Evolutionary conservation across 192 early-diverging fungal genomes (phyloP), one percentile per base, ranked within the genome.

Genomic region (Backusella tarrabulga): DNA sequence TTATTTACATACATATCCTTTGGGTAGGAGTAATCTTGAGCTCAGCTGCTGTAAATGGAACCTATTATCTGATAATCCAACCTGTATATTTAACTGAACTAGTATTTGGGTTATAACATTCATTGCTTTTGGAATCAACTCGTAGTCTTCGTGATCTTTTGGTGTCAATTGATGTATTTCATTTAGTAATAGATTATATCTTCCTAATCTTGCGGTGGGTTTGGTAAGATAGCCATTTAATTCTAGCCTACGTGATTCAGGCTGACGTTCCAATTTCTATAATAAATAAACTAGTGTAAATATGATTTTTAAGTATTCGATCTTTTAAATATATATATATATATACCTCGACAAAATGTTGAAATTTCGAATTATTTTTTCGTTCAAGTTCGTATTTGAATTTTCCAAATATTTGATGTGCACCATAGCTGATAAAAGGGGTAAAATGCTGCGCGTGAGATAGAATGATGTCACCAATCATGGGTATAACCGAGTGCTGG

Each of bases 391-490:
- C 95, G 75, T 95, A 87, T 40, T 90, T 87, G 81, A 91, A 90
- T 78, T 93, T 93, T 63, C 92, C 94, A 81, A 91, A 92, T 36
- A 92, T 88, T 79, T 96, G 94, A 81, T 95, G 91, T 7, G 91
- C 93, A 67, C 95, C 94, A 86, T 98, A 98, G 34, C 88, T 88
- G 29, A 96, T 89, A 74, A 95, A 97, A 3, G 91, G 89, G 50
- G 93, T 87, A 75, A 97, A 92, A 67, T 88, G 85, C 63, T 87
- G 76, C 1, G 92, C 92, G 81, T 92, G 87, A 74, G 85, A 79
- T 42, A 95, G 72, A 73, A 98, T 90, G 46, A 97, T 91, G 74
- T 97, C 96, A 56, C 97, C 97, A 38, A 98, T 86, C 76, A 90
- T 86, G 60, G 92, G 85, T 73, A 97, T 92, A 40, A 97, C 83